phyloP scores from a whole-genome alignment of 139 green algal species.

The Chlorella sp. region DNA sequence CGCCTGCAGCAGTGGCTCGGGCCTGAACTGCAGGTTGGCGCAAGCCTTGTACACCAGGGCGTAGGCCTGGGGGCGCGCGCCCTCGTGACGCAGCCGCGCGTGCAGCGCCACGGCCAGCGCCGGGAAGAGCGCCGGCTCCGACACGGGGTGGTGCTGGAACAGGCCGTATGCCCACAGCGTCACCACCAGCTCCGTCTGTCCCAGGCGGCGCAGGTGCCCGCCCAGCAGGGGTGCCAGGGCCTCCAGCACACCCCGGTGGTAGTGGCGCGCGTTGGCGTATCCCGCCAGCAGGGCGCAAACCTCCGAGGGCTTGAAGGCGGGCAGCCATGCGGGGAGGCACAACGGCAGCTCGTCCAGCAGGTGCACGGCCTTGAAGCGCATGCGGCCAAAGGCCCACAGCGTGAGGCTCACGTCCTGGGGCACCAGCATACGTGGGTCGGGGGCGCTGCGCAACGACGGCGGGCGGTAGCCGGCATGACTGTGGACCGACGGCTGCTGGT shows the following conservation, averaged over 20 bases:
- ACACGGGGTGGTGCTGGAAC: constrained; percentile 15
- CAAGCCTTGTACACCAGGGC: constrained; percentile 18
- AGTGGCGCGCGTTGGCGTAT: constrained; percentile 23
- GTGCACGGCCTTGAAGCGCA: constrained; percentile 22
- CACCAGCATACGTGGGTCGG: neutral
- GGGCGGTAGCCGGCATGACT: neutral
- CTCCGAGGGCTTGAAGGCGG: constrained; percentile 9
- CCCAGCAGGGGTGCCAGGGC: neutral
- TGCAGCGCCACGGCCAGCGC: neutral
- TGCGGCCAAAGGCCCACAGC: constrained; percentile 15
- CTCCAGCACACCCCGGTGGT: constrained; percentile 18
- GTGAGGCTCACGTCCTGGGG: constrained; percentile 16
- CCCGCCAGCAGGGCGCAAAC: constrained; percentile 16
- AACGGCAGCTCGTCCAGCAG: constrained; percentile 28
- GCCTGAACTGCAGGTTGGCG: neutral
- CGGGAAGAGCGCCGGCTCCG: neutral
- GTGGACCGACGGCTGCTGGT: too few species aligned
- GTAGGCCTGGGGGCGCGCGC: neutral
- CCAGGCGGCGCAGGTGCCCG: neutral
- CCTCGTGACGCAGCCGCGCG: neutral
- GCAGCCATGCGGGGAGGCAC: constrained; percentile 8
- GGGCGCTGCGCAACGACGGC: neutral
- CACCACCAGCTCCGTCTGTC: constrained; percentile 12
- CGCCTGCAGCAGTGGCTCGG: constrained; percentile 12
- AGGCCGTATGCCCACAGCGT: constrained; percentile 28